phyloP scores from a whole-genome alignment of 495 filamentous ascomycete species.

The Schizothecium vesticola region DNA sequence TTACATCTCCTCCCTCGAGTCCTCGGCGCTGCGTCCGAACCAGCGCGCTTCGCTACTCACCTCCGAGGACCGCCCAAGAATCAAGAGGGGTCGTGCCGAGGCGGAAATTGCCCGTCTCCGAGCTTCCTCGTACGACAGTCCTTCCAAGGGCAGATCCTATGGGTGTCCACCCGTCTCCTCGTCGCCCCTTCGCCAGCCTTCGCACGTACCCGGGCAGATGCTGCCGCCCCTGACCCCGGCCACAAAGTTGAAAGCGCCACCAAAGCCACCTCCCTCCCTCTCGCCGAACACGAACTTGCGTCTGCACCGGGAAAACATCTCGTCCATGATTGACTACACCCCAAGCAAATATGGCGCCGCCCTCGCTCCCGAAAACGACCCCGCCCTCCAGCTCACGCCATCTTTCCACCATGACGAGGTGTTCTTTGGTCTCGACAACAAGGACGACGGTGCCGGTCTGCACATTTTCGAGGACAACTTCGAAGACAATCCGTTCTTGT shows the following conservation, averaged over 20 bases:
- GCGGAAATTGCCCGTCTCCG: conserved; percentile 94
- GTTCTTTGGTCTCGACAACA: conserved; percentile 40
- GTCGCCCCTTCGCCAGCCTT: conserved; percentile 53
- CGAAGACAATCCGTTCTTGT: conserved; percentile 36
- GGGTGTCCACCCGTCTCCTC: conserved; percentile 44
- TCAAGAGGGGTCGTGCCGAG: conserved; percentile 84
- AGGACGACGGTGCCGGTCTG: conserved; percentile 52
- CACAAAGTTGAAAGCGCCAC: conserved; percentile 76
- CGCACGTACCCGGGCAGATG: conserved; percentile 52
- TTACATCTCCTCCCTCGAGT: conserved; percentile 96
- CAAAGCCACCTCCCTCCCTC: conserved; percentile 76
- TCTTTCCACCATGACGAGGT: conserved; percentile 58
- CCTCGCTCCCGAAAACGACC: conserved; percentile 45
- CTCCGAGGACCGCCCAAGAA: conserved; percentile 70
- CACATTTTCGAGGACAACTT: conserved; percentile 66
- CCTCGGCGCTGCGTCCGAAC: conserved; percentile 73
- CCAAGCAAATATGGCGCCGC: conserved; percentile 68
- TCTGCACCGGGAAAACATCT: conserved; percentile 81
- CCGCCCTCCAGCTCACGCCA: conserved; percentile 68
- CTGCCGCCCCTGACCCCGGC: conserved; percentile 80
- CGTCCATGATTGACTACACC: conserved; percentile 74
- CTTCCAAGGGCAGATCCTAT: conserved; percentile 58
- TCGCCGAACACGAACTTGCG: conserved; percentile 94
- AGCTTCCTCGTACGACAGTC: conserved; percentile 89
- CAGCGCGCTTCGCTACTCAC: conserved; percentile 56